Evolutionary conservation across 306 rosid genomes (phyloP).

Genomic region (Cyclanthera cordifolia): DNA sequence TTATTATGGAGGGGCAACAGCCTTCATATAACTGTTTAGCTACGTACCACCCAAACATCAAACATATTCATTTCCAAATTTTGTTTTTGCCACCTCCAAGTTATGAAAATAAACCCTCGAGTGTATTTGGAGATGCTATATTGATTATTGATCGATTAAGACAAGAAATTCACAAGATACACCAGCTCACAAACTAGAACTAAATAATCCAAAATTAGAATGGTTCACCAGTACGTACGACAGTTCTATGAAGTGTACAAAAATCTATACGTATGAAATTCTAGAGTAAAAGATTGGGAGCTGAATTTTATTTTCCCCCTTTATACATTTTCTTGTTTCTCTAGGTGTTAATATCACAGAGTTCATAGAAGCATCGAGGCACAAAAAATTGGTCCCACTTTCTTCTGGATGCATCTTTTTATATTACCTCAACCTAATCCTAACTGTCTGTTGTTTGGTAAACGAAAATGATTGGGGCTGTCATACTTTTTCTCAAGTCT

Average conservation of each 20-base stretch:
- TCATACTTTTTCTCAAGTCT: constrained; percentile 67
- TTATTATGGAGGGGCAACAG: not conserved
- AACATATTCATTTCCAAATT: not conserved
- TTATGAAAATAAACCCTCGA: not conserved
- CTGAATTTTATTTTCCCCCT: not conserved
- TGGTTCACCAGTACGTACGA: not conserved
- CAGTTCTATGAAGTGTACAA: not conserved
- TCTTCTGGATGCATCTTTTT: constrained; percentile 44
- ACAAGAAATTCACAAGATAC: not conserved
- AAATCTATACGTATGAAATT: not conserved
- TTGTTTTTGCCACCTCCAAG: not conserved
- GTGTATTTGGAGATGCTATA: not conserved
- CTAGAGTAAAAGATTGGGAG: not conserved
- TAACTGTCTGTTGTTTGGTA: constrained; percentile 49
- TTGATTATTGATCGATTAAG: not conserved
- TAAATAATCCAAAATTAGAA: not conserved
- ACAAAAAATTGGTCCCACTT: constrained; percentile 46
- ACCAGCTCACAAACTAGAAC: not conserved
- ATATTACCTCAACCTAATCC: constrained; percentile 66
- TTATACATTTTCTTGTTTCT: too few relatives aligned
- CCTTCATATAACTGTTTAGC: not conserved
- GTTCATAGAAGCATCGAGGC: constrained; percentile 27
- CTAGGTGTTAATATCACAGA: constrained; percentile 22
- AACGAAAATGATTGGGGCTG: constrained; percentile 49
- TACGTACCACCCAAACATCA: not conserved